Base-by-base conservation (phyloP, 371 early-diverging fungal species). In the Syncephalastrum sp. region DNA sequence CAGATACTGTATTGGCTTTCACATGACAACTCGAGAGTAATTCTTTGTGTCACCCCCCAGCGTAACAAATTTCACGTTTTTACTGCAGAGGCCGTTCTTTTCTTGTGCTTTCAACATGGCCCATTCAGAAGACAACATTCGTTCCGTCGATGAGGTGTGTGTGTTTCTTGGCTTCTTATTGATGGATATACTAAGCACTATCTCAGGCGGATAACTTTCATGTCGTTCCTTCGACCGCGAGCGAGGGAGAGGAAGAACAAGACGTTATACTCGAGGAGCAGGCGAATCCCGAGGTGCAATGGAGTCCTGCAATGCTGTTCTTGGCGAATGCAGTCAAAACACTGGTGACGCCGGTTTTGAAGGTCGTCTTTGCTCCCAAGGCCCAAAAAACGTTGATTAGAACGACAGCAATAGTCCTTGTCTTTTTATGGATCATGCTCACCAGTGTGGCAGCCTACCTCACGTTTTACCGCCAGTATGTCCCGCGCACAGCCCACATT, bases 361-460 rank as follows among this genome's bases (percentile, higher is more conserved):
- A 67, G 25, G 44, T 77, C 4, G 25, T 72, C 5, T 72, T 72
- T 67, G 69, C 69, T 4, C 75, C 76, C 1, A 53, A 59, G 47
- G 65, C 75, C 4, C 73, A 74, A 44, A 53, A 70, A 17, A 71
- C 74, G 14, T 46, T 75, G 42, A 54, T 79, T 46, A 70, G 74
- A 46, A 60, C 56, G 12, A 43, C 66, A n/a, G 60, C 72, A 3
- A 41, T 74, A 6, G 49, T 61, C 1, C 54, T 72, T 38, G 56
- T 67, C 0, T 42, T 71, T 0, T 60, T 61, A 0, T 71, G 74
- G 74, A 61, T 79, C 8, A n/a, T 79, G 0, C 53, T 73, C 55
- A 75, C 74, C 5, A 75, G 76, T 50, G 63, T 75, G 8, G 60
- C 72, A 1, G 79, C 74, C 17, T 79, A 79, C 52, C 38, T 74